Percentiles rank a stretch among this genome's conserved stretches.
phyloP scores from a whole-genome alignment of 257 asterid species.

The Haberlea rhodopensis region DNA sequence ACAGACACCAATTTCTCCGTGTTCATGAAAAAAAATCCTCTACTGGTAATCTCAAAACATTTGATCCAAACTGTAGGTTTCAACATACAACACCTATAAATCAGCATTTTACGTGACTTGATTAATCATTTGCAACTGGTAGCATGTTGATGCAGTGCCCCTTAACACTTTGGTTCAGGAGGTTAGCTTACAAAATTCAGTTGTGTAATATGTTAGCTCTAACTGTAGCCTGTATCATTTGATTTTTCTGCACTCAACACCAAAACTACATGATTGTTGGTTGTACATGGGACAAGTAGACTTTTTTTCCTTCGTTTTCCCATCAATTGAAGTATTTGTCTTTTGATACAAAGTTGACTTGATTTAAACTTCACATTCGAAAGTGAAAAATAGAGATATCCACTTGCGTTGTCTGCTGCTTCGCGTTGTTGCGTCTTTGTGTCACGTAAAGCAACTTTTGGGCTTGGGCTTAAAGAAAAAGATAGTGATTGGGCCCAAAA shows the following conservation, averaged over 20 bases:
- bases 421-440: not conserved
- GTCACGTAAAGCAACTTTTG: not conserved
- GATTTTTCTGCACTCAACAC: conserved; percentile 12
- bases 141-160: conserved; percentile 18
- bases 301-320: conserved; percentile 17
- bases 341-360: not conserved
- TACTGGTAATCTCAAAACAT: not conserved
- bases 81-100: not conserved
- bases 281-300: conserved; percentile 29
- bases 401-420: not conserved
- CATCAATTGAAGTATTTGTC: conserved; percentile 13
- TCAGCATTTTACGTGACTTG: not conserved
- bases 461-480: not conserved
- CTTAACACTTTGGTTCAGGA: conserved; percentile 27
- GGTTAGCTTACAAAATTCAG: conserved; percentile 26
- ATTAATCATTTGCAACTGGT: conserved; percentile 30
- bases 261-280: conserved; percentile 25
- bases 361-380: not conserved
- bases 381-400: not conserved
- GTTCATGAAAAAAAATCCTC: not conserved
- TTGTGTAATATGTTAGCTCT: conserved; percentile 43
- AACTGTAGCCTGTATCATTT: conserved; percentile 43
- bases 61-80: not conserved
- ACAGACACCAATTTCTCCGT: not conserved
- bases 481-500: not conserved